Conservation (phyloP, 148 eudicot species). For the Rhododendron simsii region DNA sequence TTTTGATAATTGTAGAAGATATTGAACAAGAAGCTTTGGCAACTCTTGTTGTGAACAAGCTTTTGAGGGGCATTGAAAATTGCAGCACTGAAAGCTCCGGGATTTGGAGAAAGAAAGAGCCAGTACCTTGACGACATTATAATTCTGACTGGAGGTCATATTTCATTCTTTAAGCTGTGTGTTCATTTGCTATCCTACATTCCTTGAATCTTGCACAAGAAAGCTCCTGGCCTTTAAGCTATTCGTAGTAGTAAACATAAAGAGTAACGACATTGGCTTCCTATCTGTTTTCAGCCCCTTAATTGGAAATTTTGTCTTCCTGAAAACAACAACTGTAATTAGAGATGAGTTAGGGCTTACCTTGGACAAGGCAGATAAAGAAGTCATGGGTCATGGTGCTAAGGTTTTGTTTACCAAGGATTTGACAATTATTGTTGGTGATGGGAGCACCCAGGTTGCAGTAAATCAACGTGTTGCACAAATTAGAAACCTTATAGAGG, state of each 20-base stretch:
- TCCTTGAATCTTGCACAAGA: neutral
- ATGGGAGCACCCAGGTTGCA: too few relatives aligned
- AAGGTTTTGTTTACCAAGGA: slow-evolving; percentile 1
- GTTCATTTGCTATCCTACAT: neutral
- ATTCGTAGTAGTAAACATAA: neutral
- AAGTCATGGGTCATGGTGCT: slow-evolving; percentile 53
- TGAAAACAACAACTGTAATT: slow-evolving; percentile 38
- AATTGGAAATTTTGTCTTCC: neutral
- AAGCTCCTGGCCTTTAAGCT: neutral
- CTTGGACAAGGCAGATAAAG: slow-evolving; percentile 38
- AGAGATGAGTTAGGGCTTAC: slow-evolving; percentile 59
- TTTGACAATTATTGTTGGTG: too few relatives aligned
- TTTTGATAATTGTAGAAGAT: slow-evolving; percentile 60
- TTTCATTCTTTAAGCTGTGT: neutral
- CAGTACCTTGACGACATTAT: slow-evolving; percentile 72
- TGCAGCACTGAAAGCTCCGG: slow-evolving; percentile 75
- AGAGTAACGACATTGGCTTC: neutral
- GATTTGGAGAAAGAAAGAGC: slow-evolving; percentile 59
- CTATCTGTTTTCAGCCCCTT: neutral
- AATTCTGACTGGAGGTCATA: slow-evolving; percentile 40
- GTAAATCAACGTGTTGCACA: too few relatives aligned
- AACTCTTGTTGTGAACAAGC: slow-evolving; percentile 70
- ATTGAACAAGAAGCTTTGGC: slow-evolving; percentile 76
- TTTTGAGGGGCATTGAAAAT: slow-evolving; percentile 66
- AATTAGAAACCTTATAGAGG: neutral